A percentile compares a stretch with the other conserved stretches of the same genome.
These are phyloP conservation scores for Colletotrichum incanum DNA, from an alignment of 2,329 filamentous ascomycete genomes.

Conservation along the genomic window DNA sequence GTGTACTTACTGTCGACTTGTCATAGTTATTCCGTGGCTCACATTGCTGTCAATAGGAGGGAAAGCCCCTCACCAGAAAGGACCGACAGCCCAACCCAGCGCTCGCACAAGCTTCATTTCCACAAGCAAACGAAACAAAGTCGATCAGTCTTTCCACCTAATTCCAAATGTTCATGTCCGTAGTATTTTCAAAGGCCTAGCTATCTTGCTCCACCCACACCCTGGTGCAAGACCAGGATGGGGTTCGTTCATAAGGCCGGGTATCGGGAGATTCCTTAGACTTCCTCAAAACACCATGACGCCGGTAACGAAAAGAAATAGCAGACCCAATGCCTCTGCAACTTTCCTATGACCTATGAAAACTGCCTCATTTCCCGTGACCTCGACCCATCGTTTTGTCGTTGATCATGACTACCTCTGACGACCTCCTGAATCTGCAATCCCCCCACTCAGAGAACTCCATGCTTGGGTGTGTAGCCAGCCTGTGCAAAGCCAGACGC, in stretches of 20 bases:
- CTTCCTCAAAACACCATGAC: conserved; percentile 29
- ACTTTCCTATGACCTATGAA: neutral
- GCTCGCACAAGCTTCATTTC: neutral
- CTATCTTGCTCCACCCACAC: conserved; percentile 11
- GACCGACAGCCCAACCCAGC: neutral
- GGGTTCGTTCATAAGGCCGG: conserved; percentile 13
- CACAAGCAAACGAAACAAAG: neutral
- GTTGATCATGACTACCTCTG: neutral
- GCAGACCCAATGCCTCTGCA: neutral
- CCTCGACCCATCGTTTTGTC: neutral
- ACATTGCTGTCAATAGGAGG: neutral
- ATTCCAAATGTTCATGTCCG: neutral
- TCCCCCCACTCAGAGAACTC: neutral
- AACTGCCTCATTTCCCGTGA: neutral
- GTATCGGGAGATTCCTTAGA: conserved; percentile 25
- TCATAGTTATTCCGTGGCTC: neutral
- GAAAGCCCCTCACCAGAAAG: neutral
- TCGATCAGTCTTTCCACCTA: neutral
- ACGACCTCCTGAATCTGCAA: neutral
- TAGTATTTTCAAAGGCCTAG: conserved; percentile 27
- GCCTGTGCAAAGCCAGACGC: neutral
- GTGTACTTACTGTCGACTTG: neutral
- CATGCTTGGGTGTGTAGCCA: neutral
- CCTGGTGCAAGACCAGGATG: neutral
- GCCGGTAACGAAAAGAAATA: neutral